Conservation (phyloP, 305 asterid genomes). For the Striga hermonthica region DNA sequence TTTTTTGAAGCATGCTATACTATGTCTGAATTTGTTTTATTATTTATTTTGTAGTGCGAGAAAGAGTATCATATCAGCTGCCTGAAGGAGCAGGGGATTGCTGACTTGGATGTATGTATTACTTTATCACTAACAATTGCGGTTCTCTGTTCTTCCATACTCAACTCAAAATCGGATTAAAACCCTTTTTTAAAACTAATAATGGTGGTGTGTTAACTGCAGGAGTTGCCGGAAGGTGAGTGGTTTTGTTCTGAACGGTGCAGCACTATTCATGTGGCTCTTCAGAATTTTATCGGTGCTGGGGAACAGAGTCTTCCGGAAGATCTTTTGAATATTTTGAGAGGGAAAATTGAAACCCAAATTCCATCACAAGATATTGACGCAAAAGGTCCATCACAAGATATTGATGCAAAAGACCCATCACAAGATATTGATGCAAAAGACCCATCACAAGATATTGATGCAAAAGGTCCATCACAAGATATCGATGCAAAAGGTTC, state of each 20-base stretch:
- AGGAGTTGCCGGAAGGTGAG: conserved; percentile 75
- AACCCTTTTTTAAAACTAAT: conserved; percentile 7
- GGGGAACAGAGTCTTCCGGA: conserved; percentile 72
- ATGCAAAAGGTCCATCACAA: conserved; percentile 29
- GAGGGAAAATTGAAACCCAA: conserved; percentile 45
- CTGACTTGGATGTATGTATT: conserved; percentile 59
- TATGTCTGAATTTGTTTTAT: conserved; percentile 21
- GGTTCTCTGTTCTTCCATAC: conserved; percentile 20
- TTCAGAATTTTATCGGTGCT: conserved; percentile 48
- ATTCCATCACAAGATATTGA: conserved; percentile 34
- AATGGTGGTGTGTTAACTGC: conserved; percentile 28
- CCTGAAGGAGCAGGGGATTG: conserved; percentile 65
- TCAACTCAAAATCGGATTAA: conserved; percentile 20
- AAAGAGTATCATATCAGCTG: conserved; percentile 88
- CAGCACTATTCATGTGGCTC: conserved; percentile 48
- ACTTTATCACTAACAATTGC: conserved; percentile 16
- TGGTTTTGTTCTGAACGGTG: conserved; percentile 82
- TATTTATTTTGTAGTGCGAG: conserved; percentile 54
- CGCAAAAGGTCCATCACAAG: conserved; percentile 26
- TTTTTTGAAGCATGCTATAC: conserved; percentile 22
- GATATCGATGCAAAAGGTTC: conserved; percentile 29
- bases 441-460: conserved; percentile 33
- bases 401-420: conserved; percentile 28
- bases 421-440: conserved; percentile 29
- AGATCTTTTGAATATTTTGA: conserved; percentile 40